A percentile compares a stretch with the other conserved stretches of the same genome.
Evolutionary conservation across 1,139 yeast species (phyloP).

Genomic region (Kodamaea alishanica): DNA sequence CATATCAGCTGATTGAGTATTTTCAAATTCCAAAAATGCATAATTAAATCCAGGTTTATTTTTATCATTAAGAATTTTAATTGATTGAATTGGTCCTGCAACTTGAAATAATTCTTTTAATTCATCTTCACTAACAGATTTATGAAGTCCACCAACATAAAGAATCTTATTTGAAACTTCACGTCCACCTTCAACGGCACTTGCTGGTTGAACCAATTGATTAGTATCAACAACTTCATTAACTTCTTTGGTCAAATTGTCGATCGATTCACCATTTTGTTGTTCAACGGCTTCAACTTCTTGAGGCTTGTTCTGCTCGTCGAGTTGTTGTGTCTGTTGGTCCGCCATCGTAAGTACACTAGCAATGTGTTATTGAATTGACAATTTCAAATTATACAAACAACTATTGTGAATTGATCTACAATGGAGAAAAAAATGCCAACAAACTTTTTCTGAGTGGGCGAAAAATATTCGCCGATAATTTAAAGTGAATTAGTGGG

Average conservation of each 20-base stretch:
- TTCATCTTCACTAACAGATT: conserved; percentile 59
- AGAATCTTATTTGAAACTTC: conserved; percentile 69
- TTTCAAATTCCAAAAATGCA: conserved; percentile 76
- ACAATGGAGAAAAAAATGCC: too few relatives aligned
- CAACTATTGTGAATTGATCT: too few relatives aligned
- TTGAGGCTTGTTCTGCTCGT: neutral
- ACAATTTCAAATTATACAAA: too few relatives aligned
- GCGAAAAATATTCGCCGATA: too few relatives aligned
- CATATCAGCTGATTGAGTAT: conserved; percentile 53
- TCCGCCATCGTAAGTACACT: too few relatives aligned
- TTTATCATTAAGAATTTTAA: conserved; percentile 73
- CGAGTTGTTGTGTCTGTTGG: conserved; percentile 4
- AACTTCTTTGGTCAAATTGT: neutral
- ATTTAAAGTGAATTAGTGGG: too few relatives aligned
- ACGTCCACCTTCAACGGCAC: conserved; percentile 77
- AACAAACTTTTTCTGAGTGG: too few relatives aligned
- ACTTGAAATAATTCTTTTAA: conserved; percentile 60
- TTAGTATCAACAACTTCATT: conserved; percentile 13
- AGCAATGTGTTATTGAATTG: too few relatives aligned
- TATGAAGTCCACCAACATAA: conserved; percentile 74
- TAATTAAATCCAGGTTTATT: conserved; percentile 72
- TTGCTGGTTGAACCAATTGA: conserved; percentile 42
- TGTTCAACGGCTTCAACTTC: too few relatives aligned
- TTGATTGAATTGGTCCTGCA: conserved; percentile 56
- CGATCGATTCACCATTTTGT: too few relatives aligned